phyloP scores from a whole-genome alignment of 805 yeast species.

The Peterozyma xylosa region DNA sequence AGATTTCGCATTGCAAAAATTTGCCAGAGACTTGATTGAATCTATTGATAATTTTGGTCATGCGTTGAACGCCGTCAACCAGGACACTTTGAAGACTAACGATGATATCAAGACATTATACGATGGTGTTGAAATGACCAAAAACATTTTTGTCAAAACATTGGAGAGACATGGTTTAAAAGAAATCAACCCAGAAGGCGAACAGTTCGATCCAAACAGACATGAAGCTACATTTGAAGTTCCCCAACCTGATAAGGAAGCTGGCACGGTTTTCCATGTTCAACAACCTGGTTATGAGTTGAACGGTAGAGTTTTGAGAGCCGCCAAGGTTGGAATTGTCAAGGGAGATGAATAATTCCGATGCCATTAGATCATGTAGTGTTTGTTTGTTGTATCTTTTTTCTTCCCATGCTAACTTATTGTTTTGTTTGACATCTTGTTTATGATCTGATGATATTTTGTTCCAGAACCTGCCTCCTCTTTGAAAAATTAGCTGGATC shows the following conservation, averaged over 20 bases:
- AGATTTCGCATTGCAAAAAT: conserved; percentile 87
- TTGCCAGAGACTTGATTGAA: conserved; percentile 83
- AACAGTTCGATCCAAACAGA: conserved; percentile 80
- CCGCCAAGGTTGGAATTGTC: conserved; percentile 94
- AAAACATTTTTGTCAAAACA: conserved; percentile 79
- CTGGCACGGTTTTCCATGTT: conserved; percentile 88
- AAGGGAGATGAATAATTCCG: conserved; percentile 35
- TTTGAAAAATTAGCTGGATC: too few relatives aligned
- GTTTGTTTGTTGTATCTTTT: too few relatives aligned
- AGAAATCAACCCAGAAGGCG: conserved; percentile 79
- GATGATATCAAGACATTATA: conserved; percentile 65
- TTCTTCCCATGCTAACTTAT: too few relatives aligned
- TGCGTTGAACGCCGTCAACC: conserved; percentile 68
- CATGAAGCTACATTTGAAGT: conserved; percentile 92
- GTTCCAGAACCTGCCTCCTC: too few relatives aligned
- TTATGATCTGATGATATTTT: too few relatives aligned
- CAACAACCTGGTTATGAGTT: conserved; percentile 86
- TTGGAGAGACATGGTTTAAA: conserved; percentile 70
- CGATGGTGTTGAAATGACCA: conserved; percentile 89
- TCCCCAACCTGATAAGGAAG: conserved; percentile 80
- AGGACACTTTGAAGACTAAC: conserved; percentile 49
- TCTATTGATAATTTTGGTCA: conserved; percentile 86
- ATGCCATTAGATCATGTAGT: too few relatives aligned
- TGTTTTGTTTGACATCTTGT: too few relatives aligned
- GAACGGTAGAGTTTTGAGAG: conserved; percentile 83